Evolutionary conservation across 2,329 filamentous ascomycete genomes (phyloP), one percentile per base, ranked within the genome.

Genomic region (Aspergillus nomiae): DNA sequence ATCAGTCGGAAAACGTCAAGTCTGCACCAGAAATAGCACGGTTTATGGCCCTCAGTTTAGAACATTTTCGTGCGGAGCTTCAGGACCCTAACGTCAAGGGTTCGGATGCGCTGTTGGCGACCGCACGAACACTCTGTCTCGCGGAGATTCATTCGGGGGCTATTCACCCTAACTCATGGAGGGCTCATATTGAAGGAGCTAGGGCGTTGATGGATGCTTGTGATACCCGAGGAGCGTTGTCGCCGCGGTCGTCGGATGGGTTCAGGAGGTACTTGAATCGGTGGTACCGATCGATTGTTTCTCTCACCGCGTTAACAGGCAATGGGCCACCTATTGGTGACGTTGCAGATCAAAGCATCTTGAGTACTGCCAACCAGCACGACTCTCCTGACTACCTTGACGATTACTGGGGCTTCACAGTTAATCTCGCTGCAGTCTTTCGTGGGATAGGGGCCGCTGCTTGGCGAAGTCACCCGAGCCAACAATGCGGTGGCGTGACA

Each of bases 111-210:
- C 68, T 80, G 48, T 70, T 81, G 43, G 76, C 77, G 9, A 81
- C 79, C 1, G 78, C 78, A 11, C 74, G 78, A 26, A 81, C 79
- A 2, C 71, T 81, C 6, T 81, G 78, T 67, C 65, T 80, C 19
- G 79, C 77, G 28, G 79, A 81, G 64, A 78, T 80, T 7, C 77
- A 79, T 65, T 78, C 79, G 0, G 77, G 79, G 1, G 76, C 76
- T 16, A 74, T 79, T 46, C 71, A 79, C 41, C 73, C 75, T 0
- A 75, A 78, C 61, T 76, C 78, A 9, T 81, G 79, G 79, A 72
- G 79, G 43, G 77, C 77, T 16, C 79, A 81, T 69, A 73, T 81
- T 38, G 77, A 78, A 54, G 79, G 79, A 32, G 78, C 79, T 34
- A 74, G 73, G 63, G 78, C 76, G 3, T 67, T 81, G 60, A 74